phyloP scores from a whole-genome alignment of 208 protist species.

The Leishmania tropica region DNA sequence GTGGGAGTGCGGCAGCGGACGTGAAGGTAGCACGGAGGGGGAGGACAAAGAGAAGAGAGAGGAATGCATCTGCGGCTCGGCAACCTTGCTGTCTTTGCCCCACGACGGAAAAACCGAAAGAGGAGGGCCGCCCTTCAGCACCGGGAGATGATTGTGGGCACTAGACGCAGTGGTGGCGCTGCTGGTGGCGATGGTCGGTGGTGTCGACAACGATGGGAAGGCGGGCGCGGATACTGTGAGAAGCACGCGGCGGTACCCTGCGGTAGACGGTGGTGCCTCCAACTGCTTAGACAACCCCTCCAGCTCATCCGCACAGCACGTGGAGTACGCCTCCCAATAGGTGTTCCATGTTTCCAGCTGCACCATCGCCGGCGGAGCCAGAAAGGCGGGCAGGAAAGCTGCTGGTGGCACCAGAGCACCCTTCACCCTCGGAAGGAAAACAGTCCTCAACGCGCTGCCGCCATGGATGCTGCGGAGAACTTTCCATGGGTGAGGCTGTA shows the following conservation, averaged over 20 bases:
- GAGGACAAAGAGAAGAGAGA: neutral
- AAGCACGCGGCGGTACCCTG: slow-evolving; percentile 18
- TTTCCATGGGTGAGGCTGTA: slow-evolving; percentile 28
- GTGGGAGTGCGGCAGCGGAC: neutral
- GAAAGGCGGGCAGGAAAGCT: neutral
- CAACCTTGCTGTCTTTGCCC: neutral
- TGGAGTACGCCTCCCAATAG: slow-evolving; percentile 58
- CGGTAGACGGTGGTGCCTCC: neutral
- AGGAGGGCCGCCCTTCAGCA: neutral
- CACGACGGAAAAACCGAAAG: neutral
- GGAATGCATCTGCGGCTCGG: neutral
- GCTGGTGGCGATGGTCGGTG: neutral
- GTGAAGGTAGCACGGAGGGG: neutral
- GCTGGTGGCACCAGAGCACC: neutral
- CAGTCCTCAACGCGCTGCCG: neutral
- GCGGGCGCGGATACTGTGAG: slow-evolving; percentile 9
- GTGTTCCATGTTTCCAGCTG: slow-evolving; percentile 60
- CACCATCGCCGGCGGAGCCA: slow-evolving; percentile 26
- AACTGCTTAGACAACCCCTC: slow-evolving; percentile 23
- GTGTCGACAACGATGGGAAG: neutral
- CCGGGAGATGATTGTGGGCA: neutral
- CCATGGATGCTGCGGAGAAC: slow-evolving; percentile 6
- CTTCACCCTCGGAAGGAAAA: neutral
- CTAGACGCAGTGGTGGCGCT: neutral
- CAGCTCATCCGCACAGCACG: slow-evolving; percentile 26